phyloP scores from a whole-genome alignment of 371 early-diverging fungal genomes.

The Mortierella sp. region DNA sequence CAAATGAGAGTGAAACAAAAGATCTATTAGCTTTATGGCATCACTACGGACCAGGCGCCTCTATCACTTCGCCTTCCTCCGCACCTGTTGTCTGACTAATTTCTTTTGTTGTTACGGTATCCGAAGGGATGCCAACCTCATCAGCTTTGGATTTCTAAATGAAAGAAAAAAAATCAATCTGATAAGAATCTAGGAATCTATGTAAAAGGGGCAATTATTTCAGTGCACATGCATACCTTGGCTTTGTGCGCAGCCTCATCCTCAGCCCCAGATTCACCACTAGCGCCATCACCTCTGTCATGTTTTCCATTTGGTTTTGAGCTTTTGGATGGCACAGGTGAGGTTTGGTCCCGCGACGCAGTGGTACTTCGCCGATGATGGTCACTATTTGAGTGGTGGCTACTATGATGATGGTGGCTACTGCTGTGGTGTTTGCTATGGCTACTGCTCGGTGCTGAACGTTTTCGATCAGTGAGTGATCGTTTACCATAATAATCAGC shows the following conservation, averaged over 20 bases:
- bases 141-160: conserved; percentile 22
- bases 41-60: conserved; percentile 16
- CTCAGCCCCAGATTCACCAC: conserved; percentile 21
- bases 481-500: conserved; percentile 40
- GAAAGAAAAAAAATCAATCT: background rate
- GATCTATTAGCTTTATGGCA: background rate
- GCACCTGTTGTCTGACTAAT: conserved; percentile 1
- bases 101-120: background rate
- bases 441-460: conserved; percentile 12
- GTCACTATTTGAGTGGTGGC: conserved; percentile 15
- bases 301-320: conserved; percentile 26
- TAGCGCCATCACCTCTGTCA: conserved; percentile 1
- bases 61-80: conserved; percentile 48
- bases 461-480: conserved; percentile 12
- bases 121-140: background rate
- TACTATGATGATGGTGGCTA: conserved; percentile 19
- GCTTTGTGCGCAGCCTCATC: conserved; percentile 24
- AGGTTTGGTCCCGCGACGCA: conserved; percentile 12
- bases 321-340: conserved; percentile 23
- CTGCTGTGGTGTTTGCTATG: conserved; percentile 8
- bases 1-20: background rate
- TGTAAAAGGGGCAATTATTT: background rate
- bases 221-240: conserved; percentile 16
- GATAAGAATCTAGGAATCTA: background rate
- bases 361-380: conserved; percentile 15